A percentile compares a stretch with the other conserved stretches of the same genome.
phyloP scores from a whole-genome alignment of 352 stramenopile genomes.

The Globisporangium alternatum region DNA sequence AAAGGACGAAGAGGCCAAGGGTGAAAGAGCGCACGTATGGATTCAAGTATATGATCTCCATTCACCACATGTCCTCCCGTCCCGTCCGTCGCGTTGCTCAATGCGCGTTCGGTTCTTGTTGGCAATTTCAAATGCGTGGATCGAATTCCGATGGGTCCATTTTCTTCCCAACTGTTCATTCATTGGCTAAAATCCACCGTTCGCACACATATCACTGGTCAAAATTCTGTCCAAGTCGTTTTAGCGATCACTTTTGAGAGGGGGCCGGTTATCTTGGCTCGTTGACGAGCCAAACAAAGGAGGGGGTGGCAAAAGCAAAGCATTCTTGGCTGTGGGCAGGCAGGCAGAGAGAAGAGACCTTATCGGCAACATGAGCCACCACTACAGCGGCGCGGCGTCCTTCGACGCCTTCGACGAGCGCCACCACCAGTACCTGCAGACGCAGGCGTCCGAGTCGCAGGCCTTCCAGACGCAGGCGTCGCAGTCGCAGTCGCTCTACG shows the following conservation, averaged over 20 bases:
- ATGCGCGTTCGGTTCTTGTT: not conserved
- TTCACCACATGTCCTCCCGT: not conserved
- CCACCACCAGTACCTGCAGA: constrained; percentile 44
- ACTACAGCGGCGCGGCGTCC: constrained; percentile 13
- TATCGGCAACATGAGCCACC: constrained; percentile 6
- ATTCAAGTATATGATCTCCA: not conserved
- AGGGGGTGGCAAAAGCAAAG: constrained; percentile 1
- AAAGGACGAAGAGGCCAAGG: not conserved
- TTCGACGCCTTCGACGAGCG: constrained; percentile 47
- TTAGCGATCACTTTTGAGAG: constrained; percentile 8
- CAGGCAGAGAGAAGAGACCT: not conserved
- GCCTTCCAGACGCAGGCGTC: constrained; percentile 47
- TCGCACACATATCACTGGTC: not conserved
- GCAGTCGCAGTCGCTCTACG: constrained; percentile 45
- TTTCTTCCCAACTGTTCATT: not conserved
- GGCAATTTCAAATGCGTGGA: not conserved
- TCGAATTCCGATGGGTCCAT: not conserved
- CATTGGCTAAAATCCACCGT: not conserved
- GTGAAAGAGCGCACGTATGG: not conserved
- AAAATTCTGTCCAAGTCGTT: not conserved
- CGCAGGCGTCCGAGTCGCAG: constrained; percentile 30
- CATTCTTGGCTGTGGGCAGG: not conserved
- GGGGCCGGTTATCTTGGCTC: not conserved
- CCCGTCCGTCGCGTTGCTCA: not conserved
- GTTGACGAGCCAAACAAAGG: not conserved